Evolutionary conservation across 1,284 basidiomycete genomes (phyloP).

Genomic region (Athelia psychrophila): DNA sequence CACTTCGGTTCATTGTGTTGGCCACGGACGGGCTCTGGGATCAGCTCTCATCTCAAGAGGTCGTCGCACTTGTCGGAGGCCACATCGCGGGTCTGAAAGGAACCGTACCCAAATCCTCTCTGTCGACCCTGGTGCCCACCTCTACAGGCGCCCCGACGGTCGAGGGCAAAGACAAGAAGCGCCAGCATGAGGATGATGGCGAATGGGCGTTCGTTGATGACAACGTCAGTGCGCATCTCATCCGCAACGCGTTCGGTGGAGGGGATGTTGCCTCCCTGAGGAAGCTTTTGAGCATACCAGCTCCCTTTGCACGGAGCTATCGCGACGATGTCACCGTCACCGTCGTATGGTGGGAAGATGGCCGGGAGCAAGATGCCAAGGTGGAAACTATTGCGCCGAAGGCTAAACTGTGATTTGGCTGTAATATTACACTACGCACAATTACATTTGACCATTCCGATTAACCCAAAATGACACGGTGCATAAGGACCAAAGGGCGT

Average conservation of each 20-base stretch:
- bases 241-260: conserved; percentile 93
- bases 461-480: too few relatives aligned
- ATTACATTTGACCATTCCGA: too few relatives aligned
- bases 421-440: not conserved
- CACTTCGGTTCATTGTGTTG: conserved; percentile 74
- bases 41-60: conserved; percentile 91
- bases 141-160: conserved; percentile 51
- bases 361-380: conserved; percentile 36
- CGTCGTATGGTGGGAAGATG: conserved; percentile 81
- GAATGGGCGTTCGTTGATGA: conserved; percentile 85
- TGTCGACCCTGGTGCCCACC: conserved; percentile 54
- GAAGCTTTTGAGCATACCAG: conserved; percentile 81
- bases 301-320: conserved; percentile 75
- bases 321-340: conserved; percentile 92
- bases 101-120: conserved; percentile 51
- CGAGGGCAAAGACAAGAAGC: conserved; percentile 60
- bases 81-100: conserved; percentile 76
- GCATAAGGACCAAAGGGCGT: too few relatives aligned
- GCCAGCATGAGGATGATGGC: conserved; percentile 33
- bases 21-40: conserved; percentile 98
- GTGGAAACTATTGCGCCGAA: conserved; percentile 9
- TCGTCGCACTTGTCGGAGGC: conserved; percentile 86
- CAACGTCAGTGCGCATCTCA: conserved; percentile 88
- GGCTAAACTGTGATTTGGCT: conserved; percentile 38
- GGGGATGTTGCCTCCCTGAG: conserved; percentile 69